Evolutionary conservation across 352 stramenopile species (phyloP).

Genomic region (Poterioochromonas sp.): DNA sequence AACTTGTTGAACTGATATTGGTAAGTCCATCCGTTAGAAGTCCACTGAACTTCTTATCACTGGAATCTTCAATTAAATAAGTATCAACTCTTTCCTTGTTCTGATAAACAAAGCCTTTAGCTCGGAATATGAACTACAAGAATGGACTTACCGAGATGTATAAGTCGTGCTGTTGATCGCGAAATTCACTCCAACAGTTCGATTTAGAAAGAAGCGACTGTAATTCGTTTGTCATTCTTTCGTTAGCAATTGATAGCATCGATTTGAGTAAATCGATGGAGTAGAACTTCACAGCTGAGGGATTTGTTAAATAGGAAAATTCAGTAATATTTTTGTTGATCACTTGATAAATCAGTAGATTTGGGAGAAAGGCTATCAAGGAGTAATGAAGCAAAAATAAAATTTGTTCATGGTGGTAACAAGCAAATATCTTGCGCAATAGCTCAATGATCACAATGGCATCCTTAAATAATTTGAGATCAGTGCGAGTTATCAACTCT

Average conservation of each 20-base stretch:
- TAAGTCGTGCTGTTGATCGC: slow-evolving; percentile 45
- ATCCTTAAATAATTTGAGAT: slow-evolving; percentile 15
- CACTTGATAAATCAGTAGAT: not conserved
- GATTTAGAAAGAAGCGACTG: slow-evolving; percentile 29
- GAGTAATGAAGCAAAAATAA: too few species aligned
- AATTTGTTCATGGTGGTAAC: too few species aligned
- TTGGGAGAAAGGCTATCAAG: not conserved
- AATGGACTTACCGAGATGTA: slow-evolving; percentile 37
- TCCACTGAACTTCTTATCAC: not conserved
- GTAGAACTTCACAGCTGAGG: slow-evolving; percentile 39
- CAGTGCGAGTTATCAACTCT: too few species aligned
- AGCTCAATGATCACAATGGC: not conserved
- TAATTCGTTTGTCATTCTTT: slow-evolving; percentile 6
- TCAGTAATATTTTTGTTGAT: not conserved
- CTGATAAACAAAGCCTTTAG: not conserved
- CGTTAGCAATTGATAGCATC: slow-evolving; percentile 35
- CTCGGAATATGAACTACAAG: not conserved
- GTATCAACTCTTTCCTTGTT: slow-evolving; percentile 19
- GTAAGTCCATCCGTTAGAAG: slow-evolving; percentile 24
- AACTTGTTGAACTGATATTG: too few species aligned
- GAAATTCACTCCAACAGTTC: slow-evolving; percentile 39
- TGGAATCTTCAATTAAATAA: slow-evolving; percentile 20
- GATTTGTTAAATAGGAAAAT: slow-evolving; percentile 38
- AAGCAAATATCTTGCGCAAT: not conserved
- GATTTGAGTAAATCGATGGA: slow-evolving; percentile 42